Base-by-base conservation (phyloP, 2,329 filamentous ascomycete genomes). In the Harringtonia lauricola region DNA sequence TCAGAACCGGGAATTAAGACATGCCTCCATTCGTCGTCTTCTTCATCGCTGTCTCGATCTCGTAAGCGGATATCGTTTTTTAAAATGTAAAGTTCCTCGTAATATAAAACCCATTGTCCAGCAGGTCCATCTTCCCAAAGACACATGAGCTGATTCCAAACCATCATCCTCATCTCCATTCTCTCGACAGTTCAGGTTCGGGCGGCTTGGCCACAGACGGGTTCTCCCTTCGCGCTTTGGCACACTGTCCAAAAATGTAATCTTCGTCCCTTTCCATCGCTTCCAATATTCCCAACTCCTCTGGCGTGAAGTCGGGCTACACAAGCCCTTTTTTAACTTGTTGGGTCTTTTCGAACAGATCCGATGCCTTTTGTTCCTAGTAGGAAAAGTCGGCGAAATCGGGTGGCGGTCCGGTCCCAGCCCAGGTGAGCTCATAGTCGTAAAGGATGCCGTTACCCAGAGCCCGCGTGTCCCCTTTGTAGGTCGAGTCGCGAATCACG, bases 401-500 rank as follows among this genome's bases (percentile, higher is more conserved):
- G 13, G 39, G 29, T 24, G 12, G 39, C 19, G 18, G 39, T 13
- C 39, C 39, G 15, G 18, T 26, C 15, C 30, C 30, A 33, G 18
- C 39, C 29, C 39, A 34, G 39, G 21, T 24, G 14, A 41, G 30
- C 31, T 41, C 39, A 15, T 21, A 21, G 35, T 21, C n/a, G 35
- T 19, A 19, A 21, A 21, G 35, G n/a, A 36, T 36, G n/a, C 18
- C 35, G 35, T 22, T 17, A 36, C 35, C n/a, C 35, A 18, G 18
- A 18, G 35, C 18, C 35, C 35, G 18, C n/a, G 18, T 36, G 35
- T 18, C 35, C 19, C 35, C n/a, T 18, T 34, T 41, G 39, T 21
- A 41, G 29, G 28, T 41, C 28, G 39, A 41, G 29, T 41, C 39
- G 39, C 39, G 30, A 15, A 41, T 34, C 39, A 34, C 29, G 30